A percentile compares a stretch with the other conserved stretches of the same genome.
Conservation (phyloP, 805 yeast species). For the Nakazawaea wickerhamii region DNA sequence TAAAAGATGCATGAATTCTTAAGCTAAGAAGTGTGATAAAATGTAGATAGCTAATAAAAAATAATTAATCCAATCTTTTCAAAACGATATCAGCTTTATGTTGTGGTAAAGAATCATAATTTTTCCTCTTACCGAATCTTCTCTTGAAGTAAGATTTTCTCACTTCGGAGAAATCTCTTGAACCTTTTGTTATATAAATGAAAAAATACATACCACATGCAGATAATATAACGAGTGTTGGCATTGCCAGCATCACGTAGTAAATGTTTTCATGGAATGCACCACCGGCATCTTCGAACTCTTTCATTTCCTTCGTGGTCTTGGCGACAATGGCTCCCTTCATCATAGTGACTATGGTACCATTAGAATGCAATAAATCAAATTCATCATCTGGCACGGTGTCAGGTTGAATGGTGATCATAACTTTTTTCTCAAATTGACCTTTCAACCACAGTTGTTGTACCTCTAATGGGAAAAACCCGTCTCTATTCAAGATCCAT, state of each 20-base stretch:
- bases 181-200: constrained; percentile 47
- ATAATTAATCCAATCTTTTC: constrained; percentile 11
- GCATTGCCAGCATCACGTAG: constrained; percentile 62
- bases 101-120: constrained; percentile 12
- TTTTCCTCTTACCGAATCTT: constrained; percentile 9
- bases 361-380: constrained; percentile 36
- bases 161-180: constrained; percentile 46
- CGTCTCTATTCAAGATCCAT: constrained; percentile 60
- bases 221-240: constrained; percentile 56
- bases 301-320: constrained; percentile 29
- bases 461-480: constrained; percentile 58
- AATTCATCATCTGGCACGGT: constrained; percentile 61
- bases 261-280: constrained; percentile 36
- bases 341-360: constrained; percentile 38
- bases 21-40: no score
- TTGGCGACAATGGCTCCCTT: constrained; percentile 52
- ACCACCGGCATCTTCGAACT: constrained; percentile 32
- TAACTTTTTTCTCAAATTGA: constrained; percentile 46
- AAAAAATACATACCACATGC: constrained; percentile 62
- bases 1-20: no score
- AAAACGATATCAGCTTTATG: constrained; percentile 10
- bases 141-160: constrained; percentile 25
- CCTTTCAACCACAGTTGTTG: constrained; percentile 61
- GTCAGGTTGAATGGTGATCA: constrained; percentile 72
- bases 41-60: no score